phyloP scores from a whole-genome alignment of 106 monocot species.

The Allium fistulosum region DNA sequence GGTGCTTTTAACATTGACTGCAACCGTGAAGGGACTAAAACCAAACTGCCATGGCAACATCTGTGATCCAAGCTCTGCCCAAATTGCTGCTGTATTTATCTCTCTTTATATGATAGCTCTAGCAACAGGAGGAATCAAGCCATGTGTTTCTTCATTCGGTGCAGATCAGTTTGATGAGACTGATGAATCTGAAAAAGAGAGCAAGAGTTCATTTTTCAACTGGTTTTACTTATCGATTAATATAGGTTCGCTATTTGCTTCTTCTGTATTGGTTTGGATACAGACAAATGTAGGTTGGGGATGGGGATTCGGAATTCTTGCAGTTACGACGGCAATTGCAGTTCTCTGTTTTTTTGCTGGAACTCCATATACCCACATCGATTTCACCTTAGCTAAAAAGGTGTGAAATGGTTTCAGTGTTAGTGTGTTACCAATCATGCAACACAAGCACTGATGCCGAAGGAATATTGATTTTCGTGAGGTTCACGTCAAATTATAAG shows the following conservation, averaged over 20 bases:
- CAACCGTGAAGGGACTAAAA: conserved; percentile 29
- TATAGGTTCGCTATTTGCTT: conserved; percentile 35
- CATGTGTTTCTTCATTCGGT: conserved; percentile 49
- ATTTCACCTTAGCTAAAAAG: too few species aligned
- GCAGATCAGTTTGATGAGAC: conserved; percentile 53
- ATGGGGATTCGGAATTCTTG: conserved; percentile 49
- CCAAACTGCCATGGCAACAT: conserved; percentile 15
- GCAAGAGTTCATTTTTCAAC: conserved; percentile 53
- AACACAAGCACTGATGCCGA: too few species aligned
- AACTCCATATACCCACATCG: too few species aligned
- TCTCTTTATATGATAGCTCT: conserved; percentile 46
- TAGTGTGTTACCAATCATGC: too few species aligned
- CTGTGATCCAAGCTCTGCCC: conserved; percentile 27
- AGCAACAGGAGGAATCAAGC: conserved; percentile 51
- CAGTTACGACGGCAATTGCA: conserved; percentile 38
- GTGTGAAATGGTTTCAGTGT: too few species aligned
- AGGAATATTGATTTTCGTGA: too few species aligned
- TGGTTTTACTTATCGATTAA: conserved; percentile 59
- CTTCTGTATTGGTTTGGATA: conserved; percentile 36
- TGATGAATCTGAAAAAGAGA: conserved; percentile 35
- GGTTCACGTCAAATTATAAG: too few species aligned
- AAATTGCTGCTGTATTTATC: conserved; percentile 30
- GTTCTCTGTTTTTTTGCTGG: conserved; percentile 40
- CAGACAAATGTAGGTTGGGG: conserved; percentile 48
- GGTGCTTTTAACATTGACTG: conserved; percentile 29